Evolutionary conservation across 805 yeast species (phyloP), one percentile per base, ranked within the genome.

Genomic region (Cyberlindnera americana): DNA sequence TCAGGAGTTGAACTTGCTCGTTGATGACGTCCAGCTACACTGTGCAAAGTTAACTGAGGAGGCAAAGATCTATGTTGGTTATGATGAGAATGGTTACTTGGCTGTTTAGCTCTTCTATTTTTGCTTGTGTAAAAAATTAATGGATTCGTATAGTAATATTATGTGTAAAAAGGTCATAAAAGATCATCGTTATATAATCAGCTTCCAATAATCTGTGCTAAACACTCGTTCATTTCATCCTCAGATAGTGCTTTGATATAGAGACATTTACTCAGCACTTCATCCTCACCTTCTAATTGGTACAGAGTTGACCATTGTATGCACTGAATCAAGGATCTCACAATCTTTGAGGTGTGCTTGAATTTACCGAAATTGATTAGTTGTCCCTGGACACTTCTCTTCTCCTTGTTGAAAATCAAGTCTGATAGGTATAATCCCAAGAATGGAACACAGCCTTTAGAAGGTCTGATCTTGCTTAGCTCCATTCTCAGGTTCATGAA

Each of bases 401-500:
- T 68, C 39, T 66, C 69, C 23, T 67, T 60, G 58, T 87, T 88
- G 54, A 83, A 77, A 1, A 86, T 77, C 52, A 91, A 68, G 58
- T 91, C 98, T 4, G 90, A 81, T 33, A 91, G 60, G 53, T 87
- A 89, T 22, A 91, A 68, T 1, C 95, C 96, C 38, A 90, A 76
- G 59, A 90, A 91, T 17, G 99, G 98, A 37, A 91, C 78, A 50
- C 95, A 81, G 3, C 98, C 98, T 42, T 67, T 68, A 5, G 81
- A 67, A 17, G 82, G 78, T 40, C 72, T 72, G 35, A 83, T 66
- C 29, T 73, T 77, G 41, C 75, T 74, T 44, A 87, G 69, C 43
- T 78, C 79, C 28, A 71, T 58, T 48, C 97, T 70, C 44, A 91
- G 70, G 38, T 74, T 73, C 36, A 72, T 60, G 58, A 86, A 91